Evolutionary conservation across 2,329 filamentous ascomycete genomes (phyloP).

Genomic region (Aspergillus piperis): DNA sequence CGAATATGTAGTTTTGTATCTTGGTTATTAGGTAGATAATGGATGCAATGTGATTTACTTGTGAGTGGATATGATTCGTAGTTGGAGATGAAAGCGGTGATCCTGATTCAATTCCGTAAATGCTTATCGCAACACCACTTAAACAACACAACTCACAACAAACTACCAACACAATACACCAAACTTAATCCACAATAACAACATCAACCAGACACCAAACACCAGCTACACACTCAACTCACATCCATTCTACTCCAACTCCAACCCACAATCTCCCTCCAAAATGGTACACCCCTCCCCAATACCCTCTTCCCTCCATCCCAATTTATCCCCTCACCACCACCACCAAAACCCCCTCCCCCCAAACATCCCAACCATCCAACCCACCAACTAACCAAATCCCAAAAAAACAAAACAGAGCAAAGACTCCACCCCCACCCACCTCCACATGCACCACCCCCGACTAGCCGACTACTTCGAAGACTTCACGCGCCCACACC

Average conservation of each 20-base stretch:
- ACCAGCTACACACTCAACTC: not conserved
- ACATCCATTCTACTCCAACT: not conserved
- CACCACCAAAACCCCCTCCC: not conserved
- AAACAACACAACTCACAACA: not conserved
- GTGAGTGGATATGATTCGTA: not conserved
- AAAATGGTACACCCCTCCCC: slow-evolving; percentile 25
- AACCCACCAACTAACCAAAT: too few species aligned
- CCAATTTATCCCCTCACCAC: not conserved
- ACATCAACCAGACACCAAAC: not conserved
- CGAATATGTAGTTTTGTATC: slow-evolving; percentile 33
- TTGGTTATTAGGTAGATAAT: not conserved
- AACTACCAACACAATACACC: not conserved
- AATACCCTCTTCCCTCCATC: not conserved
- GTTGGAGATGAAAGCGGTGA: not conserved
- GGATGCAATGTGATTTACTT: not conserved
- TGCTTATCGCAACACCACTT: not conserved
- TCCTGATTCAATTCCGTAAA: not conserved
- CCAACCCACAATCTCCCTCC: not conserved
- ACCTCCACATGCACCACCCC: slow-evolving; percentile 52
- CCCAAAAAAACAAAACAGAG: slow-evolving; percentile 34
- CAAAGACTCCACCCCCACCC: slow-evolving; percentile 52
- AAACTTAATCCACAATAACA: not conserved
- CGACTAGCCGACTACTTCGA: slow-evolving; percentile 53
- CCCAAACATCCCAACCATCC: not conserved
- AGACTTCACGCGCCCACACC: slow-evolving; percentile 50